phyloP scores from a whole-genome alignment of 2,329 filamentous ascomycete species.

The Phaeosphaeriaceae sp. region DNA sequence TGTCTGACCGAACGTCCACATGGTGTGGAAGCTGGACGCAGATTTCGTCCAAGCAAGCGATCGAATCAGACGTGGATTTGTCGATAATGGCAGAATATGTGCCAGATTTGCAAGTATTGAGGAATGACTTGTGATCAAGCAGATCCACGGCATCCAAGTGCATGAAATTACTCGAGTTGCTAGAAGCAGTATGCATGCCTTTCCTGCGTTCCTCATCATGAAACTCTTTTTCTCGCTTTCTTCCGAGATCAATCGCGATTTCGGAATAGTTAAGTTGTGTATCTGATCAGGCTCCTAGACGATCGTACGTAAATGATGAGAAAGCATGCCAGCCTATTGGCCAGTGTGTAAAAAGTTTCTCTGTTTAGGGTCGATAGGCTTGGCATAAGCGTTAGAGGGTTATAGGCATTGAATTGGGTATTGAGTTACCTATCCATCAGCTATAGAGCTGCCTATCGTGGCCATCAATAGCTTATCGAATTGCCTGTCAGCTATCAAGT shows the following conservation, averaged over 20 bases:
- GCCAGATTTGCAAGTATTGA: slow-evolving; percentile 25
- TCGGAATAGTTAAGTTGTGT: slow-evolving; percentile 49
- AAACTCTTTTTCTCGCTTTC: slow-evolving; percentile 36
- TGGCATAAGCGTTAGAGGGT: no score
- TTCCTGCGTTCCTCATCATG: slow-evolving; percentile 1
- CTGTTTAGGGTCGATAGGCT: no score
- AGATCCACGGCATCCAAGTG: slow-evolving; percentile 45
- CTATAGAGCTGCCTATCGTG: no score
- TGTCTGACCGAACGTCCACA: slow-evolving; percentile 18
- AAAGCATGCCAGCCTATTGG: no score
- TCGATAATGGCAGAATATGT: slow-evolving; percentile 46
- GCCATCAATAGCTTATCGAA: no score
- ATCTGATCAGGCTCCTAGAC: slow-evolving; percentile 40
- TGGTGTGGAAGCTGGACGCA: slow-evolving; percentile 39
- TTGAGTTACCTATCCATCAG: no score
- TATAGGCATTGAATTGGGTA: no score
- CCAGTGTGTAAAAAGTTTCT: no score
- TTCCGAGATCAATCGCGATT: slow-evolving; percentile 43
- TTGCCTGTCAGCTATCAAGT: no score
- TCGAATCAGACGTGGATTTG: slow-evolving; percentile 47
- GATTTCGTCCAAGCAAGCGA: slow-evolving; percentile 46
- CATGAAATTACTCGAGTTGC: slow-evolving; percentile 20
- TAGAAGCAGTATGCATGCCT: background rate
- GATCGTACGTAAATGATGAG: slow-evolving; percentile 37
- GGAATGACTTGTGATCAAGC: slow-evolving; percentile 42